phyloP scores from a whole-genome alignment of 768 basidiomycete genomes.

The Tephrocybe sp. region DNA sequence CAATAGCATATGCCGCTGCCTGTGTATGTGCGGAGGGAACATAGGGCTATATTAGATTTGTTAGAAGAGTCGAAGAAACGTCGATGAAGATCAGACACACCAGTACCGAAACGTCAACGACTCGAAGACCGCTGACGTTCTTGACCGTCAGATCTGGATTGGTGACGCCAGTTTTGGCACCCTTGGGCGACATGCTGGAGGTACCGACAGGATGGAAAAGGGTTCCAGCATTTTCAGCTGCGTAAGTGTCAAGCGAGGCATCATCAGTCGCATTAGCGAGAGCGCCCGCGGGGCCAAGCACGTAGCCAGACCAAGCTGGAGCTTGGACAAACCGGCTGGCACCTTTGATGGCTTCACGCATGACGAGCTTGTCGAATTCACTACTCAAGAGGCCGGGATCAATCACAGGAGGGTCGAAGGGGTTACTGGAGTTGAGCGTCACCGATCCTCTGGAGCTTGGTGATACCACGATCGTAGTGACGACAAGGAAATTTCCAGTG shows the following conservation, averaged over 20 bases:
- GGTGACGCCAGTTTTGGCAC: constrained; percentile 24
- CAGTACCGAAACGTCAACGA: constrained; percentile 33
- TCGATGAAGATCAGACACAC: constrained; percentile 14
- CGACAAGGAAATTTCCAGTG: constrained; percentile 11
- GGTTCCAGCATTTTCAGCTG: constrained; percentile 14
- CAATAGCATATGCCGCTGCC: constrained; percentile 13
- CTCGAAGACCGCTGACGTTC: constrained; percentile 25
- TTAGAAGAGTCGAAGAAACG: background rate
- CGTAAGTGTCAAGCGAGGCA: constrained; percentile 21
- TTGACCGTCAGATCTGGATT: constrained; percentile 30
- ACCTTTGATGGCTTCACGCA: constrained; percentile 21
- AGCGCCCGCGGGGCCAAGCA: constrained; percentile 9
- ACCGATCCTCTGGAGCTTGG: constrained; percentile 20
- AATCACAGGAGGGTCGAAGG: constrained; percentile 42
- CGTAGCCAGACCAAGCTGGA: constrained; percentile 19
- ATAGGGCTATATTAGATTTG: constrained; percentile 10
- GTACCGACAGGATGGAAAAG: constrained; percentile 24
- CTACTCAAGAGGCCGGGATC: constrained; percentile 40
- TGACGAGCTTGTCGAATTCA: constrained; percentile 22
- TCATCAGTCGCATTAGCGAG: constrained; percentile 12
- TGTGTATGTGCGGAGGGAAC: constrained; percentile 16
- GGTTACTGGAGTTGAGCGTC: constrained; percentile 32
- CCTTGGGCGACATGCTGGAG: constrained; percentile 23
- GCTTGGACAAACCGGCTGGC: constrained; percentile 12
- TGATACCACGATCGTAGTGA: constrained; percentile 13